These are phyloP conservation scores for Plectosphaerella sp. DNA, from an alignment of 2,329 filamentous ascomycete species.

Conservation along the genomic window DNA sequence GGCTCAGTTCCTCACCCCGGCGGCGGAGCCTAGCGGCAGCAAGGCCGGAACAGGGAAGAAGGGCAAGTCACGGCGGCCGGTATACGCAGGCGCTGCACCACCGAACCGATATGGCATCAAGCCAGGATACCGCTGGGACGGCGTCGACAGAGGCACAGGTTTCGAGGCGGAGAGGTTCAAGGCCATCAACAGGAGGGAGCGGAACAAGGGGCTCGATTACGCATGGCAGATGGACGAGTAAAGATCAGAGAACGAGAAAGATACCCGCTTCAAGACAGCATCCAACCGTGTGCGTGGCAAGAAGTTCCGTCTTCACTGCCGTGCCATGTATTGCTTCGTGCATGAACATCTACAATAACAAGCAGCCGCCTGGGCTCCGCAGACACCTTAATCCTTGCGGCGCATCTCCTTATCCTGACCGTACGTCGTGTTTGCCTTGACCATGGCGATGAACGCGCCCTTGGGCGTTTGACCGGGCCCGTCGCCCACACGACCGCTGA, in stretches of 20 bases:
- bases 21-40: conserved; percentile 34
- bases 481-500: conserved; percentile 48
- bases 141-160: conserved; percentile 88
- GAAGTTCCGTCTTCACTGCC: background rate
- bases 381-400: conserved; percentile 27
- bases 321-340: background rate
- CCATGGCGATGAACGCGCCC: conserved; percentile 54
- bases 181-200: conserved; percentile 71
- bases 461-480: conserved; percentile 46
- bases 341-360: background rate
- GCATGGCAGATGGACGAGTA: conserved; percentile 96
- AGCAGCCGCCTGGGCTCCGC: background rate
- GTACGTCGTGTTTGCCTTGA: conserved; percentile 51
- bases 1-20: conserved; percentile 63
- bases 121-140: conserved; percentile 94
- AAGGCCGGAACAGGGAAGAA: conserved; percentile 13
- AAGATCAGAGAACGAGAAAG: conserved; percentile 4
- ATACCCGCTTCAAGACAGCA: background rate
- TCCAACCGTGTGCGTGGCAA: background rate
- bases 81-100: conserved; percentile 74
- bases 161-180: conserved; percentile 94
- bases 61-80: conserved; percentile 44
- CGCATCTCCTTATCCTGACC: conserved; percentile 49
- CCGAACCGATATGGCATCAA: conserved; percentile 93
- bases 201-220: conserved; percentile 79